Evolutionary conservation across 352 stramenopile species (phyloP), one percentile per base, ranked within the genome.

Genomic region (Phytopythium kandeliae): DNA sequence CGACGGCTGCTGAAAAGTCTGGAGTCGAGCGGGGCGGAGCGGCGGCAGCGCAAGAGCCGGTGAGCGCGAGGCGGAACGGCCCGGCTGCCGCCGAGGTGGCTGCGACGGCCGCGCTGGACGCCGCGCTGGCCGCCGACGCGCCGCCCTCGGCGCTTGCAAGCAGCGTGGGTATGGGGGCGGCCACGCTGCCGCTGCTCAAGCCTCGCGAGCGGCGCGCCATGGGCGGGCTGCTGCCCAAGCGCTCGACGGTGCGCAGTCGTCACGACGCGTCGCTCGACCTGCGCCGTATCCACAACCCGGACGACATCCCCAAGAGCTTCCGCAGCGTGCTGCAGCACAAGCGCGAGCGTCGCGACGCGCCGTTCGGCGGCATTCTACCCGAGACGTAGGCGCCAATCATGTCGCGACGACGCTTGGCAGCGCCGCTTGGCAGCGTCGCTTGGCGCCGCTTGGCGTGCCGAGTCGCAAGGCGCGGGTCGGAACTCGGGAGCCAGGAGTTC

Each of bases 291-390:
- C 75, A 91, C 64, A 78, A 79, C 28, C 76, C 78, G 6, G 68
- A 85, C 44, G 65, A 86, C 35, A 81, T 91, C 35, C 79, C 79
- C 33, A 91, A 91, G 57, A 86, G 62, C 52, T 85, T 86, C 41
- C 76, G 74, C 28, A 55, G 66, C 10, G 72, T 85, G 48, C 44
- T 89, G 36, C 72, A 87, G 47, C 67, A 79, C 43, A 76, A 79
- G 37, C 62, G 59, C 28, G 60, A 71, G n/a, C 64, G 69, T 48
- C 59, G 60, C 24, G 51, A 60, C 24, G 60, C 54, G 31, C 56
- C 51, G 5, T 72, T 75, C 46, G 53, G 65, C 36, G 60, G 66
- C 2, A 69, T 75, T 15, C 34, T 75, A 8, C 66, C 66, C 4
- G 58, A 65, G 42, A 44, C 47, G 21, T 53, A 34, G 42, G 7